Evolutionary conservation across 73 alveolate species (phyloP).

Genomic region (Symbiodinium natans): DNA sequence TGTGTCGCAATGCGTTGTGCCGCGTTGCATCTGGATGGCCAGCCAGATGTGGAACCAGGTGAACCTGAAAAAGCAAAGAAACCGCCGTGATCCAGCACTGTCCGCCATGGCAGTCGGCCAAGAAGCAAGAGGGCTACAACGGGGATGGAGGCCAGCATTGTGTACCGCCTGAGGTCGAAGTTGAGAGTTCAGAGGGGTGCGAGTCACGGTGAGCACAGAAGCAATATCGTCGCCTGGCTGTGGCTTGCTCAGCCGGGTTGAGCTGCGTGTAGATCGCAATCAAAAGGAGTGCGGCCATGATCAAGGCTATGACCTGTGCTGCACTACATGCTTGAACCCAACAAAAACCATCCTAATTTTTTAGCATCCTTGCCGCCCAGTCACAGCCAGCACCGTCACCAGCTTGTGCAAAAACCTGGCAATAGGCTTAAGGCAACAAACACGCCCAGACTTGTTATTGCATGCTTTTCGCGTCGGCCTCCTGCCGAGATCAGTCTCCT

Average conservation of each 20-base stretch:
- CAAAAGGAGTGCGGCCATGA: not conserved
- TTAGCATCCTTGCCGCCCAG: not conserved
- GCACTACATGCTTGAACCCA: not conserved
- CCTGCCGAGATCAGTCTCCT: too few relatives aligned
- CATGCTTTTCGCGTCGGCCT: too few relatives aligned
- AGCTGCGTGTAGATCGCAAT: not conserved
- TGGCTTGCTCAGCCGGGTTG: not conserved
- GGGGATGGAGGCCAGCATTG: constrained; percentile 81
- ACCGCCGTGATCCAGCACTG: not conserved
- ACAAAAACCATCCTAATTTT: too few relatives aligned
- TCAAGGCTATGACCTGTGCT: not conserved
- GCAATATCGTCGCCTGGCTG: not conserved
- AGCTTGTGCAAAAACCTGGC: constrained; percentile 13
- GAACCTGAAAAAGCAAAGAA: constrained; percentile 17
- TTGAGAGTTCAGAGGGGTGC: too few relatives aligned
- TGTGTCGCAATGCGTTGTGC: too few relatives aligned
- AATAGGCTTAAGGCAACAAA: too few relatives aligned
- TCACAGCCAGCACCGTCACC: not conserved
- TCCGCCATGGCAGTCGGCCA: too few relatives aligned
- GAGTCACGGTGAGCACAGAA: too few relatives aligned
- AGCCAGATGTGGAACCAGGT: constrained; percentile 93
- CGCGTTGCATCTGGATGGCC: constrained; percentile 66
- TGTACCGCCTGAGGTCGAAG: constrained; percentile 10
- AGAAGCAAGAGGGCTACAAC: constrained; percentile 41
- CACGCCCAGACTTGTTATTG: too few relatives aligned